These are phyloP conservation scores for Tulasnella sp. DNA, from an alignment of 768 basidiomycete genomes.

Conservation along the genomic window DNA sequence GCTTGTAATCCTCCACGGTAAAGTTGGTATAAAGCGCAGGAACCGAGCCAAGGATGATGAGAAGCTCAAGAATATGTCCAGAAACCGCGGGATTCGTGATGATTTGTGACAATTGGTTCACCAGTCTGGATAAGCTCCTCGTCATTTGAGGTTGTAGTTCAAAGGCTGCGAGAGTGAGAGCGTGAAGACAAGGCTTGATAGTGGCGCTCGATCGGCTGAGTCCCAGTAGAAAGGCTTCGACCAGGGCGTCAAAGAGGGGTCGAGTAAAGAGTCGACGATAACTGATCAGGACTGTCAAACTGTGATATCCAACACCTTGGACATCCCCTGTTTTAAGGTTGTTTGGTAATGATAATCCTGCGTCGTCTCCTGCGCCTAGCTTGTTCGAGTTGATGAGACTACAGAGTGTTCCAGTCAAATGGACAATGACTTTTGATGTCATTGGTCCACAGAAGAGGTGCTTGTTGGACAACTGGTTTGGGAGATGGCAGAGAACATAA, in stretches of 20 bases:
- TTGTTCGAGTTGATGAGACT: conserved; percentile 45
- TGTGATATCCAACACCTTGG: conserved; percentile 77
- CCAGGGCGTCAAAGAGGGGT: conserved; percentile 27
- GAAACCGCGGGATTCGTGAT: conserved; percentile 90
- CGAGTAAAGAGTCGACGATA: conserved; percentile 68
- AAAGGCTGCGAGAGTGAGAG: conserved; percentile 73
- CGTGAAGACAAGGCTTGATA: conserved; percentile 56
- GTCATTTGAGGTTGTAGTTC: conserved; percentile 75
- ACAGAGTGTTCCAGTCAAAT: conserved; percentile 55
- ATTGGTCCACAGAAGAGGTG: conserved; percentile 90
- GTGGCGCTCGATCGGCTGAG: conserved; percentile 27
- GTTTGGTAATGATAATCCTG: conserved; percentile 12
- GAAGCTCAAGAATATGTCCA: conserved; percentile 90
- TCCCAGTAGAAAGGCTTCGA: conserved; percentile 31
- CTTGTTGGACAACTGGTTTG: conserved; percentile 85
- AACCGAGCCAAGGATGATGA: conserved; percentile 73
- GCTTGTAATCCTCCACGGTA: conserved; percentile 78
- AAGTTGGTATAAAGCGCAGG: conserved; percentile 76
- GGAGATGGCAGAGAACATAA: conserved; percentile 82
- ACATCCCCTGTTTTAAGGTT: conserved; percentile 57
- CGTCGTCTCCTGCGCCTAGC: conserved; percentile 29
- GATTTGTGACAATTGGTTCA: conserved; percentile 82
- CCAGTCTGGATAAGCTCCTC: conserved; percentile 60
- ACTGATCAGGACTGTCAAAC: conserved; percentile 74
- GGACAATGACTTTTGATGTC: conserved; percentile 47